Evolutionary conservation across 371 early-diverging fungal genomes (phyloP), one percentile per base, ranked within the genome.

Genomic region (Mucor plumbeus): DNA sequence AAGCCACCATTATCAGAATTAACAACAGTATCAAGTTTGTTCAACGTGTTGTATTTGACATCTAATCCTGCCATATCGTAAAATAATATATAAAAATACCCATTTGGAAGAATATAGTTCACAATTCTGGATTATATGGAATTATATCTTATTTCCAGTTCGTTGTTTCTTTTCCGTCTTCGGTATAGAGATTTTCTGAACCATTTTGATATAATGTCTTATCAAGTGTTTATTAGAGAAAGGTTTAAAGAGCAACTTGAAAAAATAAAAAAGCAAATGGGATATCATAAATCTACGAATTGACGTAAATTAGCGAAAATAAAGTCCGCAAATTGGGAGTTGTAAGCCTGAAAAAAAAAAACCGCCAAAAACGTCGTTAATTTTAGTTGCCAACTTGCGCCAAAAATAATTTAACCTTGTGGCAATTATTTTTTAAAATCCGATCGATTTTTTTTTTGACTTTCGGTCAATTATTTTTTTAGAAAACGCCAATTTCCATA

Each of bases 31-130:
- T 54, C 55, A 53, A 63, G 54, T 54, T 63, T 63, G 63, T 63
- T 63, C 54, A 63, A 53, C 54, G 53, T 63, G 63, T 63, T 63
- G 53, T 63, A 63, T 63, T 63, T 53, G 63, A 63, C 53, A 63
- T 39, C 53, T 40, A 63, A 40, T 54, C 63, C 63, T 54, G 33
- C 63, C 55, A 54, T 63, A 62, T 62, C n/a, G n/a, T n/a, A n/a
- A n/a, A n/a, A n/a, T n/a, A n/a, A n/a, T n/a, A n/a, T n/a, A 62
- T 62, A 62, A 50, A 53, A 62, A 62, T 53, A 62, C 63, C 50
- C 63, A 62, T 41, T 62, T 62, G 53, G 63, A 5, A 53, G 39
- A 53, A 62, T 53, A 62, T 53, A 62, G 33, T 53, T 53, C 54
- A 47, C 53, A 62, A 74, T 11, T 60, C 41, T 60, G 61, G 34